Evolutionary conservation across 164 flowering plant species (phyloP).

Genomic region (Stephania japonica): DNA sequence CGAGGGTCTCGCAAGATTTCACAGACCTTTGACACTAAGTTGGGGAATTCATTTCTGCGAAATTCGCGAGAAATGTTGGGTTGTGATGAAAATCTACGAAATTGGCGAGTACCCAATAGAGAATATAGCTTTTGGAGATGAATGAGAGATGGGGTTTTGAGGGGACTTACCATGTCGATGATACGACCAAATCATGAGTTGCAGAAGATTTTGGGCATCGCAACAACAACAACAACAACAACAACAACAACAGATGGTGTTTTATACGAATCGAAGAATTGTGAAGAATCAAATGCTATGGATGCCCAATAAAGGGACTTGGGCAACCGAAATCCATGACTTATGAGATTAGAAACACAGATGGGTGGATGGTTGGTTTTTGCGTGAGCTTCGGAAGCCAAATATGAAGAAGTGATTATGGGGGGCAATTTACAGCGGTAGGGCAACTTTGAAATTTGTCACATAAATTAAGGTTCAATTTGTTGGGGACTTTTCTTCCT

Average conservation of each 20-base stretch:
- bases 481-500: too few relatives aligned
- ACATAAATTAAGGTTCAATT: too few relatives aligned
- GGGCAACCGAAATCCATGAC: constrained; percentile 17
- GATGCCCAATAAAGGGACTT: constrained; percentile 8
- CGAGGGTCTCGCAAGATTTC: constrained; percentile 25
- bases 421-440: too few relatives aligned
- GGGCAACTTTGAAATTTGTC: too few relatives aligned
- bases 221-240: too few relatives aligned
- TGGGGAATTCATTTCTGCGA: background rate
- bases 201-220: constrained; percentile 5
- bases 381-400: too few relatives aligned
- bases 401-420: too few relatives aligned
- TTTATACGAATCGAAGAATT: background rate
- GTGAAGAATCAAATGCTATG: background rate
- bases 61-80: constrained; percentile 11
- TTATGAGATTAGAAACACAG: too few relatives aligned
- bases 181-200: constrained; percentile 14
- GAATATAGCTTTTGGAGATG: constrained; percentile 9
- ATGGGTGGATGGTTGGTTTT: too few relatives aligned
- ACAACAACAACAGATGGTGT: too few relatives aligned
- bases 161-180: constrained; percentile 30
- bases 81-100: constrained; percentile 27
- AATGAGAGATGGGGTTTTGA: constrained; percentile 22
- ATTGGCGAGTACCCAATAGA: constrained; percentile 20
- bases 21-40: constrained; percentile 36